Conservation (phyloP, 163 green algal species). For the Chloroidium sp. region DNA sequence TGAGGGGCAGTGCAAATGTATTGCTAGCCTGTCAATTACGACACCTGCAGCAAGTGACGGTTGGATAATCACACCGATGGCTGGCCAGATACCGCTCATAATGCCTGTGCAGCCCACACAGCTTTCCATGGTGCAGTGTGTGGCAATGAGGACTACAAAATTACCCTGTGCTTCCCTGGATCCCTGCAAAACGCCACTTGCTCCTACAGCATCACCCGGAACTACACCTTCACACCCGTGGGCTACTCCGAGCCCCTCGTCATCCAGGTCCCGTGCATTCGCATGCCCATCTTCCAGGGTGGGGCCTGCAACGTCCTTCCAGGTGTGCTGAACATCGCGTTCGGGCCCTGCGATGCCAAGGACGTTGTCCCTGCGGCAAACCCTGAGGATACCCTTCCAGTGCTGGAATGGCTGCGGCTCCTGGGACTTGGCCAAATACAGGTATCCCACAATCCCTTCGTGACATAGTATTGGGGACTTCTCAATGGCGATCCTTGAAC, state of each 20-base stretch:
- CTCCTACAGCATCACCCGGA: background rate
- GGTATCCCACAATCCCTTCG: too few relatives aligned
- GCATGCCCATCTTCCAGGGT: background rate
- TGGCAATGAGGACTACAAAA: background rate
- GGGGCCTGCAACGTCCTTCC: background rate
- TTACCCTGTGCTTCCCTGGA: background rate
- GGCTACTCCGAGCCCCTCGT: background rate
- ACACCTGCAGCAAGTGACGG: too few relatives aligned
- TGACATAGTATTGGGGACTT: too few relatives aligned
- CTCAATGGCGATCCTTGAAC: too few relatives aligned
- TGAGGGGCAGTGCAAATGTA: too few relatives aligned
- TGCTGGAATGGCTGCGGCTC: background rate
- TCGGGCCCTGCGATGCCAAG: background rate
- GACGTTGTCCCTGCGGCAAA: background rate
- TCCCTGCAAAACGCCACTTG: background rate
- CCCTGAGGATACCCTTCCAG: background rate
- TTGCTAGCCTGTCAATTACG: too few relatives aligned
- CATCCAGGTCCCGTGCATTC: background rate
- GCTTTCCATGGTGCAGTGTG: background rate
- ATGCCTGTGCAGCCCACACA: too few relatives aligned
- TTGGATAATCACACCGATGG: too few relatives aligned
- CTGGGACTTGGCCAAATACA: background rate
- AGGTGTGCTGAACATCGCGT: background rate
- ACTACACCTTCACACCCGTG: background rate
- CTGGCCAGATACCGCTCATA: too few relatives aligned